Percentiles rank a stretch among this genome's conserved stretches.
phyloP scores from a whole-genome alignment of 2,329 filamentous ascomycete genomes.

The Alternaria longipes region DNA sequence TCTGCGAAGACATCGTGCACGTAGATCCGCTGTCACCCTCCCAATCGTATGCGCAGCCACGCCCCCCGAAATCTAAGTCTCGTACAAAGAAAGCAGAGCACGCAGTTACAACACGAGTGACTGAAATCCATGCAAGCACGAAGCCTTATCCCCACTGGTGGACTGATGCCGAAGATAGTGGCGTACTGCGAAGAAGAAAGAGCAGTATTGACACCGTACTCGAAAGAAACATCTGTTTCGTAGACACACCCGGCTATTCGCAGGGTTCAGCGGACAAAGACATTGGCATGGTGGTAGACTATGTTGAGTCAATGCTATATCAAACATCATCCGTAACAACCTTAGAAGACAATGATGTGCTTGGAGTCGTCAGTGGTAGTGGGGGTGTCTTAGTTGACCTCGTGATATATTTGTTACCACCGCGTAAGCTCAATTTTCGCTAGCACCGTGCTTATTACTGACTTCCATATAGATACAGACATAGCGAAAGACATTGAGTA shows the following conservation, averaged over 20 bases:
- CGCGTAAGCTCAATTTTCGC: constrained; percentile 62
- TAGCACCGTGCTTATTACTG: constrained; percentile 15
- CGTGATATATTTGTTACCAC: constrained; percentile 81
- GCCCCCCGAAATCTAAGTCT: constrained; percentile 36
- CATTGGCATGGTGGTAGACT: constrained; percentile 62
- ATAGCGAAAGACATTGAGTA: constrained; percentile 72
- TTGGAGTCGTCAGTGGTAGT: constrained; percentile 79
- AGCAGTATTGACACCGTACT: constrained; percentile 80
- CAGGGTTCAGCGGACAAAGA: constrained; percentile 52
- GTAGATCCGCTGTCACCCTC: constrained; percentile 71
- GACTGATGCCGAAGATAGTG: constrained; percentile 77
- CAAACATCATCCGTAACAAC: constrained; percentile 68
- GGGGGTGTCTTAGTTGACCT: constrained; percentile 86
- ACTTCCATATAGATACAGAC: constrained; percentile 43
- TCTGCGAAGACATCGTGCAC: constrained; percentile 91
- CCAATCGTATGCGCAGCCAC: constrained; percentile 36
- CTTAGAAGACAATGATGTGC: constrained; percentile 77
- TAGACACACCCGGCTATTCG: constrained; percentile 78
- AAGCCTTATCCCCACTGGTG: constrained; percentile 86
- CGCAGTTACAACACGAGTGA: constrained; percentile 40
- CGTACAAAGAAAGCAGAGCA: constrained; percentile 36
- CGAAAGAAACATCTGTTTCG: constrained; percentile 92
- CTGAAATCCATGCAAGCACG: constrained; percentile 58
- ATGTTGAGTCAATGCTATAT: constrained; percentile 75
- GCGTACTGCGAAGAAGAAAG: constrained; percentile 65